phyloP scores from a whole-genome alignment of 1,139 yeast species.

The Candida neerlandica region DNA sequence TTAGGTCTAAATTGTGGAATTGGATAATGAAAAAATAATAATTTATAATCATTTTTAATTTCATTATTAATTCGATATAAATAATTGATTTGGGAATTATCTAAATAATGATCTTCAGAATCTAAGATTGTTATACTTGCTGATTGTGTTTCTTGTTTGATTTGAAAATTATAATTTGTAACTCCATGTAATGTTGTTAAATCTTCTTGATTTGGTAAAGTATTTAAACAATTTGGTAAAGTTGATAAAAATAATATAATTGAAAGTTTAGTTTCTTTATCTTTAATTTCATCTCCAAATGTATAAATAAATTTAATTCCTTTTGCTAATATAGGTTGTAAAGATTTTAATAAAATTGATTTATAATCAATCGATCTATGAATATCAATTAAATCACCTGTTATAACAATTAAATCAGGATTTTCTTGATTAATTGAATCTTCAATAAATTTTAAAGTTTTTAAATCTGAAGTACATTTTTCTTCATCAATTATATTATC shows the following conservation, averaged over 20 bases:
- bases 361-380: slow-evolving; percentile 26
- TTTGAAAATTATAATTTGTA: slow-evolving; percentile 38
- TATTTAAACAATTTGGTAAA: slow-evolving; percentile 43
- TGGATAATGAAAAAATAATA: slow-evolving; percentile 54
- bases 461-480: slow-evolving; percentile 31
- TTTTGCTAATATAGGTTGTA: slow-evolving; percentile 35
- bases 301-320: slow-evolving; percentile 39
- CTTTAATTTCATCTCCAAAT: slow-evolving; percentile 44
- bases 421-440: slow-evolving; percentile 29
- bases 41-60: slow-evolving; percentile 24
- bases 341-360: slow-evolving; percentile 38
- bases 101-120: slow-evolving; percentile 30
- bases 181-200: slow-evolving; percentile 29
- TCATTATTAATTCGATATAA: slow-evolving; percentile 25
- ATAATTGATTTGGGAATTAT: slow-evolving; percentile 34
- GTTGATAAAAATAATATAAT: slow-evolving; percentile 28
- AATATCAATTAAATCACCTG: slow-evolving; percentile 43
- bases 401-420: slow-evolving; percentile 42
- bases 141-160: slow-evolving; percentile 19
- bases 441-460: slow-evolving; percentile 33
- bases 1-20: slow-evolving; percentile 54
- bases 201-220: slow-evolving; percentile 13
- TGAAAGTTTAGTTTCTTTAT: slow-evolving; percentile 16
- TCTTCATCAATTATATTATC: slow-evolving; percentile 12
- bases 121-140: slow-evolving; percentile 39